Conservation (phyloP, 2,329 filamentous ascomycete genomes). For the Macroventuria anomochaeta region DNA sequence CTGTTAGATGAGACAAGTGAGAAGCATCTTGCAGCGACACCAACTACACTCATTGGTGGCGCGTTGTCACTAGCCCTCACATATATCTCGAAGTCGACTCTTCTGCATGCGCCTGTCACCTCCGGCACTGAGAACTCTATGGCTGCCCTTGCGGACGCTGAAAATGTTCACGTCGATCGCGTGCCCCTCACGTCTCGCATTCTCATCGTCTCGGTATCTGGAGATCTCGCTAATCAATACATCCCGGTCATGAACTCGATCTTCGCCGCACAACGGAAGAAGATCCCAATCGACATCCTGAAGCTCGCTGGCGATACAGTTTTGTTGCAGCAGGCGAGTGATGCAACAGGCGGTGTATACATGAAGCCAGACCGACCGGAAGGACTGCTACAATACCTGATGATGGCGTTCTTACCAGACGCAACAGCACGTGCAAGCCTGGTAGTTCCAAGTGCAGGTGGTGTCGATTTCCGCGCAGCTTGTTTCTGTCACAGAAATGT, state of each 20-base stretch:
- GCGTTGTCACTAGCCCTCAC: slow-evolving; percentile 88
- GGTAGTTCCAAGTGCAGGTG: slow-evolving; percentile 79
- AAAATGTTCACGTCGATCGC: slow-evolving; percentile 44
- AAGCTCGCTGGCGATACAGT: slow-evolving; percentile 85
- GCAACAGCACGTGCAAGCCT: slow-evolving; percentile 68
- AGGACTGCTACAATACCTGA: slow-evolving; percentile 87
- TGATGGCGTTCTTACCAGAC: slow-evolving; percentile 90
- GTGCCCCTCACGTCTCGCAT: slow-evolving; percentile 77
- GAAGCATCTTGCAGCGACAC: slow-evolving; percentile 67
- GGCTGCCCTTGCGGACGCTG: slow-evolving; percentile 54
- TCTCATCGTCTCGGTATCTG: slow-evolving; percentile 87
- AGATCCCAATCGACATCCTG: slow-evolving; percentile 90
- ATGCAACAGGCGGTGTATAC: slow-evolving; percentile 74
- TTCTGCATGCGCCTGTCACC: slow-evolving; percentile 52
- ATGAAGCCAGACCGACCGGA: slow-evolving; percentile 60
- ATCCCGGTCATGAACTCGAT: slow-evolving; percentile 99
- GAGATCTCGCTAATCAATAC: slow-evolving; percentile 86
- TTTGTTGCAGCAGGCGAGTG: slow-evolving; percentile 89
- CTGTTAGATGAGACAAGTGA: slow-evolving; percentile 73
- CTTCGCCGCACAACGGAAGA: slow-evolving; percentile 88
- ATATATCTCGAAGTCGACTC: slow-evolving; percentile 84
- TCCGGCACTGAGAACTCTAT: slow-evolving; percentile 52
- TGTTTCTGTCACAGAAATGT: slow-evolving; percentile 96
- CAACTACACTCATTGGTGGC: slow-evolving; percentile 87
- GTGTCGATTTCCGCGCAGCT: slow-evolving; percentile 95